phyloP scores from a whole-genome alignment of 140 eudicot genomes.

The Flaveria floridana region DNA sequence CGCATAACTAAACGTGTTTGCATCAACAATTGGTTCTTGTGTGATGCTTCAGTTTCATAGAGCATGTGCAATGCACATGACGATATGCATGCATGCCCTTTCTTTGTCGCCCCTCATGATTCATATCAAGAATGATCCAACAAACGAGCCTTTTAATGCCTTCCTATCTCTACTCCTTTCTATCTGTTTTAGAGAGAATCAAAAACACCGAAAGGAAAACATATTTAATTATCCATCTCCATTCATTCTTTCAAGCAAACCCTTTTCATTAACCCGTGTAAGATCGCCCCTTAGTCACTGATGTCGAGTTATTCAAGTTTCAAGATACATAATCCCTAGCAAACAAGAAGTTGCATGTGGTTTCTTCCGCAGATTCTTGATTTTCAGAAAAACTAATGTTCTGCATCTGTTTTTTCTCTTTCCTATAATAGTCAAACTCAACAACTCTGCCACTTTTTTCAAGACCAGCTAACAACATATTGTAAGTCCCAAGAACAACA shows the following conservation, averaged over 20 bases:
- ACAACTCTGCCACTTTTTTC: conserved; percentile 55
- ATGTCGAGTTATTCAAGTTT: background rate
- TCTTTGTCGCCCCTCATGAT: background rate
- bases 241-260: background rate
- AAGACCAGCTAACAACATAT: conserved; percentile 67
- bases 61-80: background rate
- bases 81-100: background rate
- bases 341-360: conserved; percentile 61
- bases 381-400: conserved; percentile 24
- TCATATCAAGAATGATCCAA: background rate
- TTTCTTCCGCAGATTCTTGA: conserved; percentile 45
- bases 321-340: conserved; percentile 46
- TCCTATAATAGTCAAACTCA: conserved; percentile 49
- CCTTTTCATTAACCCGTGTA: background rate
- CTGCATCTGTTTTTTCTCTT: conserved; percentile 57
- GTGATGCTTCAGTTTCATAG: background rate
- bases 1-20: background rate
- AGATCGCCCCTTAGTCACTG: background rate
- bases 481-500: conserved; percentile 59
- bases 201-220: background rate
- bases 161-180: background rate
- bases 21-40: background rate
- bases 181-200: background rate
- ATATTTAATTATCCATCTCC: background rate
- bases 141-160: background rate